Conservation (phyloP, 352 stramenopile genomes). For the Thalassiosira delicatula region DNA sequence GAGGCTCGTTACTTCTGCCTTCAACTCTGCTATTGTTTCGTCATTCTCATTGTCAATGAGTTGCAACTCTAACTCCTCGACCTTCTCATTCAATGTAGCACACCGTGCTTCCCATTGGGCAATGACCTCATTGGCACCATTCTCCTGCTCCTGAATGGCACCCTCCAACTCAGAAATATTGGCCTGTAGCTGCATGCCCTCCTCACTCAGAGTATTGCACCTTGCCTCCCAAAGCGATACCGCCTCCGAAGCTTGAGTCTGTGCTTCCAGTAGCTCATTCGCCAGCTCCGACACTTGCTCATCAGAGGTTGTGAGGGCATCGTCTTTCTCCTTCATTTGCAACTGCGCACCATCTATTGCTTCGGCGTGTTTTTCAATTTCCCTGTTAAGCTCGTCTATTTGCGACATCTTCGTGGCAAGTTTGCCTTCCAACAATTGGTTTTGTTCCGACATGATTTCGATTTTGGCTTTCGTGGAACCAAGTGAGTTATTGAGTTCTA, state of each 20-base stretch:
- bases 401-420: slow-evolving; percentile 8
- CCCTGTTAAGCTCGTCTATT: slow-evolving; percentile 22
- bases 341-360: background rate
- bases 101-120: slow-evolving; percentile 32
- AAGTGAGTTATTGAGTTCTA: slow-evolving; percentile 12
- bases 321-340: slow-evolving; percentile 51
- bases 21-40: no score
- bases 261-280: slow-evolving; percentile 58
- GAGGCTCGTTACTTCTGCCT: no score
- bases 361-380: slow-evolving; percentile 18
- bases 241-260: slow-evolving; percentile 60
- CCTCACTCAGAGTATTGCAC: background rate
- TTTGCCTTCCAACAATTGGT: slow-evolving; percentile 9
- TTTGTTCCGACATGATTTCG: slow-evolving; percentile 24
- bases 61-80: slow-evolving; percentile 15
- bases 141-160: slow-evolving; percentile 46
- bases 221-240: background rate
- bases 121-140: slow-evolving; percentile 70
- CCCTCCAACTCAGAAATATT: slow-evolving; percentile 50
- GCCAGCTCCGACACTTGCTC: slow-evolving; percentile 53
- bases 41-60: no score
- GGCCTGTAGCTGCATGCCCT: slow-evolving; percentile 57
- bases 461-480: slow-evolving; percentile 3
- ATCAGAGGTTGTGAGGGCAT: slow-evolving; percentile 48
- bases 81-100: slow-evolving; percentile 22